These are phyloP conservation scores for Cystofilobasidium capitatum DNA, from an alignment of 768 basidiomycete genomes.

Conservation along the genomic window DNA sequence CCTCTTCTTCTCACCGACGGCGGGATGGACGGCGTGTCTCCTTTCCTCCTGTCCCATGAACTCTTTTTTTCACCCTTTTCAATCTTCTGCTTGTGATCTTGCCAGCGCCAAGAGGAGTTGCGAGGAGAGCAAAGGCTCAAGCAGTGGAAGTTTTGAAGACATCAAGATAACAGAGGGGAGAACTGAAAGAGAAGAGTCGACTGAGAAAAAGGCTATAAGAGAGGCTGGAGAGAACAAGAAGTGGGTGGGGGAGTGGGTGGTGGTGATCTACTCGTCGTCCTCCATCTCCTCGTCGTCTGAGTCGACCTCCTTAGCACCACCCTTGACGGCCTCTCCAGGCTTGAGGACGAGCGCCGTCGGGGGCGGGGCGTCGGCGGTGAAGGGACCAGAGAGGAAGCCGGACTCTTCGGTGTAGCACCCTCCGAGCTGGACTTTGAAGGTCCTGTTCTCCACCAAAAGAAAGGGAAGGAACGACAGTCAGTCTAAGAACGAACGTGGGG, in stretches of 20 bases:
- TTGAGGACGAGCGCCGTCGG: background rate
- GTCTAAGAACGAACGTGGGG: background rate
- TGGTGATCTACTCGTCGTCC: background rate
- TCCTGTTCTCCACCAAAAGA: background rate
- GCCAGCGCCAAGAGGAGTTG: too few relatives aligned
- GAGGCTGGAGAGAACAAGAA: background rate
- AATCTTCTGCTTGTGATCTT: too few relatives aligned
- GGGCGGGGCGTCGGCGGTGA: background rate
- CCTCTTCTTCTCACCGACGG: background rate
- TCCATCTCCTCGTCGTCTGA: background rate
- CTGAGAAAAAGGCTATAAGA: too few relatives aligned
- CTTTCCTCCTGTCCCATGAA: too few relatives aligned
- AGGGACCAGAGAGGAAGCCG: slow-evolving; percentile 21
- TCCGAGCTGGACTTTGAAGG: slow-evolving; percentile 23
- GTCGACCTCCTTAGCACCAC: background rate
- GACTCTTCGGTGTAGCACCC: slow-evolving; percentile 18
- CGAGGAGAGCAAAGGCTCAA: too few relatives aligned
- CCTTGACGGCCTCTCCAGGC: slow-evolving; percentile 1
- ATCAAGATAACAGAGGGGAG: too few relatives aligned
- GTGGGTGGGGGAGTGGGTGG: background rate
- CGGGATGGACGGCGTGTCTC: too few relatives aligned
- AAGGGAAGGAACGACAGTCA: background rate
- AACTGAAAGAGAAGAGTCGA: too few relatives aligned
- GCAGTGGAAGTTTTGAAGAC: too few relatives aligned
- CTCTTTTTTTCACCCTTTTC: too few relatives aligned